phyloP scores from a whole-genome alignment of 106 monocot species.

The Cymbidium sinense region DNA sequence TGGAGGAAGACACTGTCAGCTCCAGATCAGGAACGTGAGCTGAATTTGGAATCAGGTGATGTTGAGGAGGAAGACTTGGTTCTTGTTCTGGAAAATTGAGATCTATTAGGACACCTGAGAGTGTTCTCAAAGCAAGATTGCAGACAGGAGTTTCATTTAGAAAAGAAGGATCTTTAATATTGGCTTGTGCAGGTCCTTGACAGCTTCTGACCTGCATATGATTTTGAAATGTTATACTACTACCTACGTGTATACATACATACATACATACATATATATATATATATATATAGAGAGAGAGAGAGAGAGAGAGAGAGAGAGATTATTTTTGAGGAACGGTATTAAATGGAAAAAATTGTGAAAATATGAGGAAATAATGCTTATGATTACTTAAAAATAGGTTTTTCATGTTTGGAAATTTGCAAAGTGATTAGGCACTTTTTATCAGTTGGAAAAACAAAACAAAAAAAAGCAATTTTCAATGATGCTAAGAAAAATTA shows the following conservation, averaged over 20 bases:
- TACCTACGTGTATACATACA: too few relatives aligned
- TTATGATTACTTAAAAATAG: not conserved
- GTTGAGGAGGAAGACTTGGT: not conserved
- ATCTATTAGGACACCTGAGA: not conserved
- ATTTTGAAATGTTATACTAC: too few relatives aligned
- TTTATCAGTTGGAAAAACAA: too few relatives aligned
- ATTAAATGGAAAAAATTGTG: too few relatives aligned
- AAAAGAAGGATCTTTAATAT: not conserved
- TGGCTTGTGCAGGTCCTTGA: not conserved
- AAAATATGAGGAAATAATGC: not conserved
- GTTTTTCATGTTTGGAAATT: too few relatives aligned
- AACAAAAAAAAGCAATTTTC: too few relatives aligned
- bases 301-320: too few relatives aligned
- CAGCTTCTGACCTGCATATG: not conserved
- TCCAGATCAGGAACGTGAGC: not conserved
- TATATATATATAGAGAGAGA: too few relatives aligned
- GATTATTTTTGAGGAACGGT: too few relatives aligned
- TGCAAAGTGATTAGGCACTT: too few relatives aligned
- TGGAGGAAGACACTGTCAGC: not conserved
- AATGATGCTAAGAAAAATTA: too few relatives aligned
- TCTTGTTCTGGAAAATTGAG: not conserved
- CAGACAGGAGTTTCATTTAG: not conserved
- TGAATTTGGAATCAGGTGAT: not conserved
- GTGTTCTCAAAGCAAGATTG: not conserved
- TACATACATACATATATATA: too few relatives aligned